A percentile compares a stretch with the other conserved stretches of the same genome.
phyloP scores from a whole-genome alignment of 2,329 filamentous ascomycete genomes.

The Fusarium sp. region DNA sequence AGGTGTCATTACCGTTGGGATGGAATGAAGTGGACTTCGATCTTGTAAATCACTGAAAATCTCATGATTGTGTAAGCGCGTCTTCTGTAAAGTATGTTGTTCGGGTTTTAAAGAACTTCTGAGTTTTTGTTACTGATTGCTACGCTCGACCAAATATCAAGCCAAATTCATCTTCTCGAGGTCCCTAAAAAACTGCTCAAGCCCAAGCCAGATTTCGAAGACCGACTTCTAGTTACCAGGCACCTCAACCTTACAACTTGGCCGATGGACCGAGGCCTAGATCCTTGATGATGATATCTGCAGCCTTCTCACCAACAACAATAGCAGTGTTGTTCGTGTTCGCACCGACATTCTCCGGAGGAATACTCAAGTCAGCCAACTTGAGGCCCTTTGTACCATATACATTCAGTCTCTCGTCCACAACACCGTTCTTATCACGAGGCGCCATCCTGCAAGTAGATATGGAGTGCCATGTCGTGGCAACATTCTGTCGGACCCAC shows the following conservation, averaged over 20 bases:
- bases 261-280: conserved; percentile 32
- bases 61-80: too few relatives aligned
- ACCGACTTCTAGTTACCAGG: too few relatives aligned
- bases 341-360: conserved; percentile 52
- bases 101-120: background rate
- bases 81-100: background rate
- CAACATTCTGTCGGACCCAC: conserved; percentile 52
- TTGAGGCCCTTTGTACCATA: conserved; percentile 54
- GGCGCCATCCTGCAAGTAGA: conserved; percentile 58
- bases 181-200: background rate
- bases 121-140: background rate
- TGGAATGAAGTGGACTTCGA: background rate
- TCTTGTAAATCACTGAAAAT: too few relatives aligned
- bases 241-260: background rate
- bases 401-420: conserved; percentile 49
- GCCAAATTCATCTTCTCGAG: too few relatives aligned
- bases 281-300: conserved; percentile 52
- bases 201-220: too few relatives aligned
- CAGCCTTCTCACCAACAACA: conserved; percentile 58
- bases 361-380: conserved; percentile 52
- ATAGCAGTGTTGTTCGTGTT: conserved; percentile 62
- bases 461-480: conserved; percentile 57
- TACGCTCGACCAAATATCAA: background rate
- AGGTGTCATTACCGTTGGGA: too few relatives aligned
- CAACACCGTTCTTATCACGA: conserved; percentile 51